Percentiles rank a stretch among this genome's conserved stretches.
These are phyloP conservation scores for Trichophyton simii DNA, from an alignment of 2,329 filamentous ascomycete genomes.

Conservation along the genomic window DNA sequence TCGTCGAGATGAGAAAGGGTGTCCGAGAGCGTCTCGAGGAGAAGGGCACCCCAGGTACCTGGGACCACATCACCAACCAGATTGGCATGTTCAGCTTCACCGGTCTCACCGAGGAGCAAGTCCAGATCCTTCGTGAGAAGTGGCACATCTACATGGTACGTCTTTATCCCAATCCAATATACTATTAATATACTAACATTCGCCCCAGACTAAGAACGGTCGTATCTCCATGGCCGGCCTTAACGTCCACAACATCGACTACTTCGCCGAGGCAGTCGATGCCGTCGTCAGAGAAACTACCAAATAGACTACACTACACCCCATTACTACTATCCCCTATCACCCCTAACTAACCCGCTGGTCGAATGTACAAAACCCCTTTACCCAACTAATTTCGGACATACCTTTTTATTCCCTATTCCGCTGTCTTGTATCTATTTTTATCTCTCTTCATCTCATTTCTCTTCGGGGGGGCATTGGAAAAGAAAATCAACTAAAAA, in stretches of 20 bases:
- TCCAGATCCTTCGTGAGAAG: slow-evolving; percentile 34
- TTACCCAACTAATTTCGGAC: neutral
- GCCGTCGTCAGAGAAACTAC: slow-evolving; percentile 51
- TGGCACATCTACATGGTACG: slow-evolving; percentile 40
- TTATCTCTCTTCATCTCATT: neutral
- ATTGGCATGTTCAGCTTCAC: slow-evolving; percentile 98
- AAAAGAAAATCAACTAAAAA: neutral
- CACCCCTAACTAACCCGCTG: neutral
- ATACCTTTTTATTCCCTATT: neutral
- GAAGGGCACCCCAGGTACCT: slow-evolving; percentile 73
- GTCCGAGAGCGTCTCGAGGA: slow-evolving; percentile 71
- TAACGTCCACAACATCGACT: slow-evolving; percentile 83
- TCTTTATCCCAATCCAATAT: slow-evolving; percentile 2
- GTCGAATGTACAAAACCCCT: neutral
- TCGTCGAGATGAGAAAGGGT: slow-evolving; percentile 76
- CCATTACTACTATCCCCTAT: neutral
- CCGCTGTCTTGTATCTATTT: neutral
- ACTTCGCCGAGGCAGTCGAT: slow-evolving; percentile 81
- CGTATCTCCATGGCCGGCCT: slow-evolving; percentile 97
- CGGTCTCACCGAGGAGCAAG: slow-evolving; percentile 39
- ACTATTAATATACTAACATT: slow-evolving; percentile 1
- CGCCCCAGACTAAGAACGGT: slow-evolving; percentile 72
- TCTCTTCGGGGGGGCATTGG: neutral
- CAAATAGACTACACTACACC: neutral
- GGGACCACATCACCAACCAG: slow-evolving; percentile 96